Evolutionary conservation across 805 yeast species (phyloP), one percentile per base, ranked within the genome.

Genomic region (Wickerhamomyces bisporus): DNA sequence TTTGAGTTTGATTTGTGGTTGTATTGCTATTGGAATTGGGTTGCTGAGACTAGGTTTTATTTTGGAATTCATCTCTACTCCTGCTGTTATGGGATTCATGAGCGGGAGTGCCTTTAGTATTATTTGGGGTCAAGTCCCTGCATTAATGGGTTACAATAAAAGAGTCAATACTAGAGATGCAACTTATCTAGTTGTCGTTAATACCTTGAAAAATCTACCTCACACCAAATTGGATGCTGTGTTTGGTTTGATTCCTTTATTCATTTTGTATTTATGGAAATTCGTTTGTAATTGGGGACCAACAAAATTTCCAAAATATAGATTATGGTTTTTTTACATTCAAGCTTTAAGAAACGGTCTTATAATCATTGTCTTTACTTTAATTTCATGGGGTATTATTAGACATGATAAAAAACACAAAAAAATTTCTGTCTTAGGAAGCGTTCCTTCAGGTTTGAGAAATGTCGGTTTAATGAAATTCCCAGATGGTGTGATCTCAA

Each of bases 51-150:
- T 89, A 18, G 97, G 97, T 0, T 89, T 89, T 64, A 69, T 89
- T 36, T 77, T 89, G 31, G 97, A 89, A 61, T 78, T 84, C 57
- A 87, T 89, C 52, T 86, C 96, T 3, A 70, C 81, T 54, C 96
- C 96, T 32, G 94, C 96, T 1, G 95, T 89, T 30, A 71, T 87
- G 63, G 97, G 97, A 0, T 89, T 88, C 67, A 89, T 89, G 91
- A 74, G 91, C 25, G 97, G 97, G 36, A 88, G 96, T 5, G 96
- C 97, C 2, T 73, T 89, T 52, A 80, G 71, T 52, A 89, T 89
- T 55, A 69, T 82, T 26, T 61, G 70, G 43, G 97, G 97, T 18
- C 97, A 89, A 65, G 79, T 89, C 6, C 95, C 97, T 5, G 82
- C 70, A 5, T 69, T 89, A 42, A 71, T 89, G 84, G 97, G 97